Conservation (phyloP, 805 yeast genomes). For the Scheffersomyces spartinae region DNA sequence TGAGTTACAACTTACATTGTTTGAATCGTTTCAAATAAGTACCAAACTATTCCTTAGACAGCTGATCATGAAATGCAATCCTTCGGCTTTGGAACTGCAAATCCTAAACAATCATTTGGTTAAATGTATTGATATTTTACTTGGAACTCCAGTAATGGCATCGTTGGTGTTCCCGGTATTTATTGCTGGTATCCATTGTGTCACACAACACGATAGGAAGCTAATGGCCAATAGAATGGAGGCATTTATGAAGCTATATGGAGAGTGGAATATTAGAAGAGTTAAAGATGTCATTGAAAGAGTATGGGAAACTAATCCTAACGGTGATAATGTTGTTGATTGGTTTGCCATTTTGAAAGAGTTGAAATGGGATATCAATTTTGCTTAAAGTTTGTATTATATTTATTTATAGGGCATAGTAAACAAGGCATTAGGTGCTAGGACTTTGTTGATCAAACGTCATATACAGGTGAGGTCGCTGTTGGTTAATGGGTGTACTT, state of each 20-base stretch:
- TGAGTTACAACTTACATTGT: conserved; percentile 56
- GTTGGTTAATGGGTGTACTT: too few species aligned
- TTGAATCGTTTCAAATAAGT: conserved; percentile 60
- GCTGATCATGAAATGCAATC: conserved; percentile 47
- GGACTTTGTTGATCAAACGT: too few species aligned
- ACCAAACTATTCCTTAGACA: conserved; percentile 60
- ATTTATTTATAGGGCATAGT: too few species aligned
- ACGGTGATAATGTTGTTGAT: conserved; percentile 54
- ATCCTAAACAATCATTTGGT: conserved; percentile 41
- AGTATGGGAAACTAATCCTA: conserved; percentile 36
- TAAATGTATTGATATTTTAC: conserved; percentile 45
- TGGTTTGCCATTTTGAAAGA: conserved; percentile 60
- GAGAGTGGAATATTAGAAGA: conserved; percentile 49
- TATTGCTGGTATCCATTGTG: conserved; percentile 63
- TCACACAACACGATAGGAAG: conserved; percentile 38
- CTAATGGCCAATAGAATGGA: conserved; percentile 41
- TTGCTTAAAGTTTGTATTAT: too few species aligned
- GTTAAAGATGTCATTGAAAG: conserved; percentile 32
- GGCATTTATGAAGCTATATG: conserved; percentile 48
- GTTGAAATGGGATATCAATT: conserved; percentile 70
- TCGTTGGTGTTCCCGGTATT: conserved; percentile 68
- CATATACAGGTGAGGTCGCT: too few species aligned
- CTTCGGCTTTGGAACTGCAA: conserved; percentile 55
- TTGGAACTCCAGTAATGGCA: conserved; percentile 61
- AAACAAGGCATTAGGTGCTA: too few species aligned